A percentile compares a stretch with the other conserved stretches of the same genome.
Conservation (phyloP, 805 yeast species). For the Ogataea trehalophila region DNA sequence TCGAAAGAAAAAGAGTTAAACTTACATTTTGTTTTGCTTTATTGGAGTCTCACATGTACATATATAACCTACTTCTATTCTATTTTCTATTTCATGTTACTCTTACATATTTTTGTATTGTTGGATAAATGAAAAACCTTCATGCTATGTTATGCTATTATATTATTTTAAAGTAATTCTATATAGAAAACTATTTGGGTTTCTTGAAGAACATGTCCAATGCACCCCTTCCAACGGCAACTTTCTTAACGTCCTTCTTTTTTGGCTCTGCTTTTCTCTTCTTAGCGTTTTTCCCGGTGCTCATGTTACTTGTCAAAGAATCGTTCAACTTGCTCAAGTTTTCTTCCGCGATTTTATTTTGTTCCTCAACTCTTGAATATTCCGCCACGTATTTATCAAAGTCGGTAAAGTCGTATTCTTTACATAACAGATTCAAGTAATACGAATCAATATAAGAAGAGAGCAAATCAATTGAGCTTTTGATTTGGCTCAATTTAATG, state of each 20-base stretch:
- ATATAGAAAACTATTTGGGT: background rate
- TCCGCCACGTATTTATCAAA: conserved; percentile 17
- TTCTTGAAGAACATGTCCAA: conserved; percentile 62
- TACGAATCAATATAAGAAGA: conserved; percentile 37
- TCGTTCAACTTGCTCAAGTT: conserved; percentile 29
- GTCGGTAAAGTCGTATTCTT: conserved; percentile 16
- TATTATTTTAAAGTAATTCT: background rate
- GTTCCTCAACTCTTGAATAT: conserved; percentile 16
- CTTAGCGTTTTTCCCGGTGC: conserved; percentile 3
- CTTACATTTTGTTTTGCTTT: background rate
- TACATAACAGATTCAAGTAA: conserved; percentile 25
- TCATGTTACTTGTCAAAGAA: conserved; percentile 19
- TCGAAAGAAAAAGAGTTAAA: no score
- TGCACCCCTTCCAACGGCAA: conserved; percentile 60
- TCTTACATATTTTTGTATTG: background rate
- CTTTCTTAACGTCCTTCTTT: conserved; percentile 32
- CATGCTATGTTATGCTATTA: no score
- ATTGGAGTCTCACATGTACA: background rate
- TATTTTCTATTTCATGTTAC: background rate
- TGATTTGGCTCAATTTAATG: conserved; percentile 32
- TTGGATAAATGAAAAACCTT: background rate
- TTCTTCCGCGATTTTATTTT: conserved; percentile 25
- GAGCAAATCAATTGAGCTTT: conserved; percentile 42
- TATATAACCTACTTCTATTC: background rate
- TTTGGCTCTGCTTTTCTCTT: conserved; percentile 25